Percentiles rank a stretch among this genome's conserved stretches.
Conservation (phyloP, 2,329 filamentous ascomycete genomes). For the Zasmidium angulare region DNA sequence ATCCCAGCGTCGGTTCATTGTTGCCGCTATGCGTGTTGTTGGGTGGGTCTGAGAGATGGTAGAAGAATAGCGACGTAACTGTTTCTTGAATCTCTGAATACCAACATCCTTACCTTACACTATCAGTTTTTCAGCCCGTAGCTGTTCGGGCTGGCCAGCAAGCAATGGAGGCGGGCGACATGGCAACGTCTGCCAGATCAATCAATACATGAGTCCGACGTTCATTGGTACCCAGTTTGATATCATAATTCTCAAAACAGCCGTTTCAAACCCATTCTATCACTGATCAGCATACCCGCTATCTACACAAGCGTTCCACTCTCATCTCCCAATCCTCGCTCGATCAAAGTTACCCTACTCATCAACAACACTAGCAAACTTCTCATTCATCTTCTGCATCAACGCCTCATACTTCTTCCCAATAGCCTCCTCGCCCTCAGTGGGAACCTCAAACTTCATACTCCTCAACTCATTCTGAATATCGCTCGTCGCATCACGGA, state of each 20-base stretch:
- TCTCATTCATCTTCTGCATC: slow-evolving; percentile 89
- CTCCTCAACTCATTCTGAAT: slow-evolving; percentile 80
- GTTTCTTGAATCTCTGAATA: background rate
- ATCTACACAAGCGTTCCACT: background rate
- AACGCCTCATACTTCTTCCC: slow-evolving; percentile 94
- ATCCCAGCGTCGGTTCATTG: background rate
- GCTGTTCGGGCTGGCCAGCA: too few relatives aligned
- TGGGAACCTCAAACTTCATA: slow-evolving; percentile 96
- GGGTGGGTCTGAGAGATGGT: background rate
- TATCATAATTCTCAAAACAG: too few relatives aligned
- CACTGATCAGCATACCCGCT: too few relatives aligned
- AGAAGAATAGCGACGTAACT: background rate
- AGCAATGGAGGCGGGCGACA: too few relatives aligned
- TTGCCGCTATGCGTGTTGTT: background rate
- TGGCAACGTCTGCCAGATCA: too few relatives aligned
- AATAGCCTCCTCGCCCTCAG: slow-evolving; percentile 77
- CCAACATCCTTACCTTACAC: background rate
- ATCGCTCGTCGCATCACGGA: slow-evolving; percentile 84
- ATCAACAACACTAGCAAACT: slow-evolving; percentile 93
- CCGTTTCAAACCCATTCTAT: too few relatives aligned
- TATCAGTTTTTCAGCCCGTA: too few relatives aligned
- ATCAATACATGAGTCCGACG: too few relatives aligned
- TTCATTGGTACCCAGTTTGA: too few relatives aligned
- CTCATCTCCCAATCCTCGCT: background rate
- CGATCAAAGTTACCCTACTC: slow-evolving; percentile 77